Evolutionary conservation across 768 basidiomycete genomes (phyloP).

Genomic region (Rhodotorula toruloides): DNA sequence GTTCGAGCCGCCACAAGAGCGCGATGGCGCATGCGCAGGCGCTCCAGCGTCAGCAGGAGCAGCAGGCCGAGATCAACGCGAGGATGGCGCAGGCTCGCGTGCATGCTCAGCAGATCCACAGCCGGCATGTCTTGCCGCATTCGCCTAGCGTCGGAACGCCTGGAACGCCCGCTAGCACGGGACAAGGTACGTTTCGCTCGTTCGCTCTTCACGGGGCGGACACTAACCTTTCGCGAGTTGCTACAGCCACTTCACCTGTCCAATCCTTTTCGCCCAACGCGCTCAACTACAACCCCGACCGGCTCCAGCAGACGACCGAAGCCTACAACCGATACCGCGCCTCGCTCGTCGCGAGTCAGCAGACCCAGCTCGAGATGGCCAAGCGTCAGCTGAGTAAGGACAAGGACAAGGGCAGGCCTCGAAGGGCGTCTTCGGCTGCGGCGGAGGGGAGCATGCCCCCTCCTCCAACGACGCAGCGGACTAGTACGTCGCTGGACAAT

Average conservation of each 20-base stretch:
- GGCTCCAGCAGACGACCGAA: background rate
- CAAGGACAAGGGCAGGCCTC: background rate
- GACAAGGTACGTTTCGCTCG: background rate
- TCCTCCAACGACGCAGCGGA: background rate
- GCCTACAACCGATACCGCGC: constrained; percentile 2
- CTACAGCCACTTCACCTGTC: background rate
- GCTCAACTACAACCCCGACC: constrained; percentile 1
- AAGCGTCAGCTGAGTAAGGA: background rate
- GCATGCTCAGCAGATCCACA: constrained; percentile 1
- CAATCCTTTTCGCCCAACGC: background rate
- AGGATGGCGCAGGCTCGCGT: background rate
- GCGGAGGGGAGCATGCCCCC: constrained; percentile 5
- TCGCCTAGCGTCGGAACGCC: background rate
- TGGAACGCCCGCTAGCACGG: background rate
- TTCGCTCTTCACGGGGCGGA: background rate
- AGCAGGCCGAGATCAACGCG: background rate
- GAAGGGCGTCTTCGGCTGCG: background rate
- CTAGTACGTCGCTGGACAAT: no score
- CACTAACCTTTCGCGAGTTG: no score
- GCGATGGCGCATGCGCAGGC: background rate
- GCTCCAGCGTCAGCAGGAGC: background rate
- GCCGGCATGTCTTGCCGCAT: background rate
- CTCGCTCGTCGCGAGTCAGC: constrained; percentile 4
- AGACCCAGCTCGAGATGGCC: constrained; percentile 1
- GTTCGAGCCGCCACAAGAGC: background rate